phyloP scores from a whole-genome alignment of 805 yeast genomes.

The Candida coleopterorum region DNA sequence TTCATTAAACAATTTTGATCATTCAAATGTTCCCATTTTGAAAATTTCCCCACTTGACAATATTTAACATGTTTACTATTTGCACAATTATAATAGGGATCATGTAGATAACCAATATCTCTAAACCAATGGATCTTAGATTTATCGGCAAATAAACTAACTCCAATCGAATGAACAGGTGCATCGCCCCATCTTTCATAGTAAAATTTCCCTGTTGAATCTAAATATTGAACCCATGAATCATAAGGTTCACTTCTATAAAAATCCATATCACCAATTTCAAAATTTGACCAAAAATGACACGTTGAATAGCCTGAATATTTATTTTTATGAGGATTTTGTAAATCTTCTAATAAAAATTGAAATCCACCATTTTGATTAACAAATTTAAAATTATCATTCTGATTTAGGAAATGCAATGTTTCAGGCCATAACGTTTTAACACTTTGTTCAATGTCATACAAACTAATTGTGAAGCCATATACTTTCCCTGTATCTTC shows the following conservation, averaged over 20 bases:
- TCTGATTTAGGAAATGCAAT: constrained; percentile 47
- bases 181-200: constrained; percentile 96
- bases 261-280: constrained; percentile 80
- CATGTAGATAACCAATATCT: constrained; percentile 74
- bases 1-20: constrained; percentile 71
- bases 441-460: constrained; percentile 65
- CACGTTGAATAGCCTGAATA: constrained; percentile 57
- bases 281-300: constrained; percentile 90
- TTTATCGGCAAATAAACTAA: constrained; percentile 67
- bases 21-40: constrained; percentile 45
- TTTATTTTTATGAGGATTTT: constrained; percentile 42
- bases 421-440: constrained; percentile 68
- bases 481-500: constrained; percentile 61
- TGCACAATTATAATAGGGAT: constrained; percentile 77
- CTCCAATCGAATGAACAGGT: constrained; percentile 78
- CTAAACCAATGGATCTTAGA: constrained; percentile 77
- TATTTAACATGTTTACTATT: constrained; percentile 37
- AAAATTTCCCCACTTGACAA: constrained; percentile 54
- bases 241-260: constrained; percentile 64
- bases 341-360: constrained; percentile 48
- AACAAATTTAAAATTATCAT: constrained; percentile 54
- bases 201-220: constrained; percentile 72
- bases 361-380: constrained; percentile 47
- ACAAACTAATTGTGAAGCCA: constrained; percentile 67
- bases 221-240: constrained; percentile 59